Base-by-base conservation (phyloP, 495 filamentous ascomycete genomes). In the Massariosphaeria phaeospora region DNA sequence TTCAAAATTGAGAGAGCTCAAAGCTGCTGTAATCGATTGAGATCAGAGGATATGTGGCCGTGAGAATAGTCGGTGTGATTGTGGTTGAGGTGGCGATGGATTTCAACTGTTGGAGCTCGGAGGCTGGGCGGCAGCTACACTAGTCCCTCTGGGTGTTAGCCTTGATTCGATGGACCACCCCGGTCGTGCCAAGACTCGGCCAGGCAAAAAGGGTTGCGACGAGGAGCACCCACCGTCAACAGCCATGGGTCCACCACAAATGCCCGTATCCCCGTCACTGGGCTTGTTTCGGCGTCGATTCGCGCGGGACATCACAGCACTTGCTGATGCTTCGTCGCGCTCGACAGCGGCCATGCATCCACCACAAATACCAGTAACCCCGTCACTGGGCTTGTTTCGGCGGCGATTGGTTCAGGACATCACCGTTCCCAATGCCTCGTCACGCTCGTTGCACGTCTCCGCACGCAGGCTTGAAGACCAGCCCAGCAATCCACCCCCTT, bases 371-470 rank as follows among this genome's bases (percentile, higher is more conserved):
- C 40, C 57, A 49, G 36, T 44, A 38, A 30, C 43, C 45, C 51
- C 57, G 5, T 61, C 57, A 55, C 50, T 61, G 44, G 51, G 57
- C 31, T 45, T 23, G 17, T 38, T 61, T 45, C 15, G 50, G 49
- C 48, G 42, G n/a, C 50, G 41, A 5, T 17, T 53, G n/a, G 4
- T 21, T 7, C 12, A 30, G 10, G 48, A 54, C 3, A 18, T 49
- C 10, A 24, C 43, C 15, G 8, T 43, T 4, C n/a, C 47, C 18
- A 53, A 48, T 54, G 23, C 35, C 42, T 26, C 21, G 5, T 5
- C 35, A 11, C 48, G 49, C 4, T n/a, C 34, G 35, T 54, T 60
- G 29, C 42, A 49, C 20, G 4, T 21, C 25, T 53, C 56, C 21
- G 26, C 49, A 1, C 39, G 41, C 27, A 38, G 47, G 21, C 40